A percentile compares a stretch with the other conserved stretches of the same genome.
Evolutionary conservation across 2,329 filamentous ascomycete species (phyloP).

Genomic region (Aspergillus fijiensis): DNA sequence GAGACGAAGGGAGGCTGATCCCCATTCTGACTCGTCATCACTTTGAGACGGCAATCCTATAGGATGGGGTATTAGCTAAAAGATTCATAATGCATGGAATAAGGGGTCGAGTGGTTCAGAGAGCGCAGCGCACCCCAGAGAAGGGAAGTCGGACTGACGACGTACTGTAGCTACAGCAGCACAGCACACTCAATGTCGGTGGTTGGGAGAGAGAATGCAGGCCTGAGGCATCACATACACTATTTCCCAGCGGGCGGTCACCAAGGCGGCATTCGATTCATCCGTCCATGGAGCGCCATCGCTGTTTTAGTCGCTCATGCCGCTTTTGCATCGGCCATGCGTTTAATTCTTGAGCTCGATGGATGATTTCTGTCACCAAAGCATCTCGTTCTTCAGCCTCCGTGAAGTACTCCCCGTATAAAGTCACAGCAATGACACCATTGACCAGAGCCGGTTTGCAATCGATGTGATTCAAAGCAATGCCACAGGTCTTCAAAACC

Average conservation of each 20-base stretch:
- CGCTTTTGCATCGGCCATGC: conserved; percentile 51
- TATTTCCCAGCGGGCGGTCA: no score
- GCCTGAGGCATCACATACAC: no score
- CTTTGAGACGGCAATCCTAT: background rate
- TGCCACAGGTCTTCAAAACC: conserved; percentile 22
- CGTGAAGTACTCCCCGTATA: conserved; percentile 24
- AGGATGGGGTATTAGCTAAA: background rate
- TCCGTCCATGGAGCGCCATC: conserved; percentile 52
- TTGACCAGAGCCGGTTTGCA: conserved; percentile 23
- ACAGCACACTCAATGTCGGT: background rate
- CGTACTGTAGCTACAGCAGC: no score
- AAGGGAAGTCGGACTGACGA: background rate
- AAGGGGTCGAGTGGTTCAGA: background rate
- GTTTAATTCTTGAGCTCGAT: conserved; percentile 17
- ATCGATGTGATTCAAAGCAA: conserved; percentile 15
- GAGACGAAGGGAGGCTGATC: background rate
- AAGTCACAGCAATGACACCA: conserved; percentile 20
- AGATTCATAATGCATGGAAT: background rate
- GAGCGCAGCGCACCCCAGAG: background rate
- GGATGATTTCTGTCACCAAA: conserved; percentile 18
- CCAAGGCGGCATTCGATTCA: no score
- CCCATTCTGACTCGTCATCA: background rate
- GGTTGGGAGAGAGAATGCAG: background rate
- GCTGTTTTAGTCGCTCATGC: conserved; percentile 12
- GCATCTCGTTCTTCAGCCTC: conserved; percentile 18